A percentile compares a stretch with the other conserved stretches of the same genome.
Conservation (phyloP, 2,329 filamentous ascomycete species). For the Cadophora gregata region DNA sequence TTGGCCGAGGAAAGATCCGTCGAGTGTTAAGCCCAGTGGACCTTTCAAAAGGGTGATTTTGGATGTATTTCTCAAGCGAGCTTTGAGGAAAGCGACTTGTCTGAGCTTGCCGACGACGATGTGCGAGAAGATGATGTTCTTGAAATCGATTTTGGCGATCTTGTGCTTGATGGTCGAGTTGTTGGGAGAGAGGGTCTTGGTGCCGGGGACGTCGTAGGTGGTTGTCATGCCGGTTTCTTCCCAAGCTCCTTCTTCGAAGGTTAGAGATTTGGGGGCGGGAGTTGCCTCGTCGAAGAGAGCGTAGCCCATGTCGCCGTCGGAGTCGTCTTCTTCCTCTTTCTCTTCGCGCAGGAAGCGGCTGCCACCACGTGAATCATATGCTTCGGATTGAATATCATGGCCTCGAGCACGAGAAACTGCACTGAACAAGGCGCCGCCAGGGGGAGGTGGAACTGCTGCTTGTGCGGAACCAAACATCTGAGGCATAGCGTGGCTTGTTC, state of each 20-base stretch:
- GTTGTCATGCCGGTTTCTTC: constrained; percentile 64
- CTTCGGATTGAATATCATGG: not conserved
- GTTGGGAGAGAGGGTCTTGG: constrained; percentile 61
- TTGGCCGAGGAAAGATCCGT: constrained; percentile 66
- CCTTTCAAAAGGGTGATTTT: constrained; percentile 62
- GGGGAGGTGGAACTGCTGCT: not conserved
- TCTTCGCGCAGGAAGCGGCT: not conserved
- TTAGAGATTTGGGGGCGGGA: constrained; percentile 39
- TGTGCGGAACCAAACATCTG: not conserved
- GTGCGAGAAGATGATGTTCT: constrained; percentile 59
- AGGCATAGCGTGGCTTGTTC: not conserved
- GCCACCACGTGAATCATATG: not conserved
- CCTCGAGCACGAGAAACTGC: not conserved
- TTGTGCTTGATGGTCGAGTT: constrained; percentile 61
- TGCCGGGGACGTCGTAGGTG: constrained; percentile 64
- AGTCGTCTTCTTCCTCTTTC: not conserved
- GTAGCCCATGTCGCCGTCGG: constrained; percentile 27
- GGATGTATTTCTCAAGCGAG: constrained; percentile 60
- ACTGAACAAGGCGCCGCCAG: not conserved
- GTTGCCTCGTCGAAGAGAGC: constrained; percentile 27
- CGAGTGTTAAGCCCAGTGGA: constrained; percentile 63
- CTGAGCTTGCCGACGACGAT: constrained; percentile 66
- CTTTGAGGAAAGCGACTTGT: constrained; percentile 64
- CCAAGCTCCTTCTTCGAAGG: constrained; percentile 59
- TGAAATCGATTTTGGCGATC: constrained; percentile 60